phyloP scores from a whole-genome alignment of 441 rosid genomes.

The Hura crepitans region DNA sequence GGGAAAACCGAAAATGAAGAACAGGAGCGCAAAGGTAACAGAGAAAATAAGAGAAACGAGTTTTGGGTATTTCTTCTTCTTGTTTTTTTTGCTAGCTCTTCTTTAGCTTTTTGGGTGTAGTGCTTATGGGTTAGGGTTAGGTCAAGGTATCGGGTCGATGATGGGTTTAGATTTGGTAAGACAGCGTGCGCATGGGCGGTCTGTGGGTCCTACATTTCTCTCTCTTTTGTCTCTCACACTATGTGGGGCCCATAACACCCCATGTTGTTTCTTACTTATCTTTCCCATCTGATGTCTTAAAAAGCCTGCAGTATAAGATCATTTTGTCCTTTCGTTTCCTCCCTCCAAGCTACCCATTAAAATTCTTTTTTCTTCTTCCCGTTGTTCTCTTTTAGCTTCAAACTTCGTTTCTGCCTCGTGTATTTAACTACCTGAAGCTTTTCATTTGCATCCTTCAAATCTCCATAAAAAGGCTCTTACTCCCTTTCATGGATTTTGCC shows the following conservation, averaged over 20 bases:
- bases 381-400: neutral
- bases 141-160: slow-evolving; percentile 37
- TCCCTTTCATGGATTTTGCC: neutral
- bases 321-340: slow-evolving; percentile 19
- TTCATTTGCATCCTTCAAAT: too few species aligned
- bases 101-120: slow-evolving; percentile 12
- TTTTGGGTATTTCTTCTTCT: too few species aligned
- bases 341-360: neutral
- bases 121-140: slow-evolving; percentile 47
- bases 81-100: neutral
- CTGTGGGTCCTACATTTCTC: slow-evolving; percentile 44
- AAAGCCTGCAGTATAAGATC: slow-evolving; percentile 25
- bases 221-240: slow-evolving; percentile 30
- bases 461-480: neutral
- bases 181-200: slow-evolving; percentile 83
- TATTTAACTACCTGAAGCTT: too few species aligned
- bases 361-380: neutral
- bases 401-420: slow-evolving; percentile 11
- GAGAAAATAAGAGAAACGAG: neutral
- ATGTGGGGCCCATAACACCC: slow-evolving; percentile 26
- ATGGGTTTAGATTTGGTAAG: slow-evolving; percentile 51
- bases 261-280: slow-evolving; percentile 20
- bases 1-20: slow-evolving; percentile 34
- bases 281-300: slow-evolving; percentile 15
- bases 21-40: slow-evolving; percentile 9